These are phyloP conservation scores for Bocquillonia castaneifolia DNA, from an alignment of 441 rosid species.

Conservation along the genomic window DNA sequence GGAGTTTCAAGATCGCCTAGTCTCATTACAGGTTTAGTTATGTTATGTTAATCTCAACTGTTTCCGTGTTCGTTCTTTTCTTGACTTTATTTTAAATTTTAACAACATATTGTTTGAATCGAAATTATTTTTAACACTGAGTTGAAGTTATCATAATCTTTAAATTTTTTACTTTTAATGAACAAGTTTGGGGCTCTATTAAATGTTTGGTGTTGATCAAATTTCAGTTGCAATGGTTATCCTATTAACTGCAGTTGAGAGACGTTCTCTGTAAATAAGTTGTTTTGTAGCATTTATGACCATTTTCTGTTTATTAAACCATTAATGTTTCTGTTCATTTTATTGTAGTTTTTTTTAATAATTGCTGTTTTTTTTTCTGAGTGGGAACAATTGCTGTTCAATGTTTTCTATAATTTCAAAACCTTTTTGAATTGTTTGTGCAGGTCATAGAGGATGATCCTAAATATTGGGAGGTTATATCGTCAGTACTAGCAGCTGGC, in stretches of 20 bases:
- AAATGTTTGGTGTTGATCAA: not conserved
- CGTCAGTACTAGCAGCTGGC: conserved; percentile 81
- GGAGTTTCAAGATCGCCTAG: conserved; percentile 66
- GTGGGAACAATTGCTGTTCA: too few relatives aligned
- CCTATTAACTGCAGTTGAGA: not conserved
- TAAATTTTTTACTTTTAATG: not conserved
- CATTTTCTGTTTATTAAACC: not conserved
- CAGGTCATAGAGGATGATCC: conserved; percentile 79
- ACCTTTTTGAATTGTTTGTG: conserved; percentile 20
- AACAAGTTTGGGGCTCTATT: not conserved
- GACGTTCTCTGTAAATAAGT: not conserved
- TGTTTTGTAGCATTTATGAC: not conserved
- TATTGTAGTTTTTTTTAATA: too few relatives aligned
- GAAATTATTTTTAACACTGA: not conserved
- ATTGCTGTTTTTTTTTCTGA: too few relatives aligned
- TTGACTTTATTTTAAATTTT: not conserved
- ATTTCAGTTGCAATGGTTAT: not conserved
- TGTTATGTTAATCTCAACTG: conserved; percentile 5
- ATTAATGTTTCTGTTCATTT: not conserved
- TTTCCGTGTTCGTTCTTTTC: not conserved
- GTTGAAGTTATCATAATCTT: not conserved
- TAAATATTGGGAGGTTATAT: conserved; percentile 77
- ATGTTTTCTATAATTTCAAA: conserved; percentile 12
- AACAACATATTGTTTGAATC: not conserved
- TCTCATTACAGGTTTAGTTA: conserved; percentile 59